phyloP scores from a whole-genome alignment of 306 rosid genomes.

The Pyrus bretschneideri region DNA sequence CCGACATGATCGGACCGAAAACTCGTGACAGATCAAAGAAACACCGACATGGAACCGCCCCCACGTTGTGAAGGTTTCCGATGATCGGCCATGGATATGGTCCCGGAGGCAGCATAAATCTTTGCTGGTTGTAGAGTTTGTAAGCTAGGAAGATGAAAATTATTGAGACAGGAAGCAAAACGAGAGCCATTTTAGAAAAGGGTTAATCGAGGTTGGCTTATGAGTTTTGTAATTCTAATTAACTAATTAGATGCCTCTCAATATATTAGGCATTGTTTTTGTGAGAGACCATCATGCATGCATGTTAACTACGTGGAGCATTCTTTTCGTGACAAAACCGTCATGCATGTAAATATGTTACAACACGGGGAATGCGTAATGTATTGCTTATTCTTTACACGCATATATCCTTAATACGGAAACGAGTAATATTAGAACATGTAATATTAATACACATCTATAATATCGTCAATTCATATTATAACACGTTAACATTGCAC shows the following conservation, averaged over 20 bases:
- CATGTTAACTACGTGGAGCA: not conserved
- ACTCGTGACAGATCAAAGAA: slow-evolving; percentile 67
- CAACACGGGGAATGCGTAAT: not conserved
- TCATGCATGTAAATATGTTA: not conserved
- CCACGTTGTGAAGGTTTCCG: slow-evolving; percentile 71
- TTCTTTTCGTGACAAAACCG: not conserved
- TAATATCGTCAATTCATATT: no score
- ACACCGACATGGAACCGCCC: slow-evolving; percentile 71
- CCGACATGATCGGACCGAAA: slow-evolving; percentile 82
- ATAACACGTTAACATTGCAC: not conserved
- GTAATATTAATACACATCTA: no score
- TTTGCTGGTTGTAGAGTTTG: slow-evolving; percentile 33
- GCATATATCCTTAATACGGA: no score
- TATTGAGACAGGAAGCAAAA: slow-evolving; percentile 15
- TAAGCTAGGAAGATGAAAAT: slow-evolving; percentile 24
- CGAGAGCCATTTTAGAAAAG: slow-evolving; percentile 6
- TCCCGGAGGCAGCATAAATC: slow-evolving; percentile 77
- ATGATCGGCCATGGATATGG: slow-evolving; percentile 71
- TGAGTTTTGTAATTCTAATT: not conserved
- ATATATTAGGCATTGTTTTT: not conserved
- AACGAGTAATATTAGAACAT: not conserved
- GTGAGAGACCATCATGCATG: not conserved
- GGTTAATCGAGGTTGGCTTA: not conserved
- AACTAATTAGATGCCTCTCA: not conserved
- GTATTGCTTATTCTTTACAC: not conserved